Evolutionary conservation across 805 yeast genomes (phyloP).

Genomic region (Cyberlindnera nakhonratchasimensis): DNA sequence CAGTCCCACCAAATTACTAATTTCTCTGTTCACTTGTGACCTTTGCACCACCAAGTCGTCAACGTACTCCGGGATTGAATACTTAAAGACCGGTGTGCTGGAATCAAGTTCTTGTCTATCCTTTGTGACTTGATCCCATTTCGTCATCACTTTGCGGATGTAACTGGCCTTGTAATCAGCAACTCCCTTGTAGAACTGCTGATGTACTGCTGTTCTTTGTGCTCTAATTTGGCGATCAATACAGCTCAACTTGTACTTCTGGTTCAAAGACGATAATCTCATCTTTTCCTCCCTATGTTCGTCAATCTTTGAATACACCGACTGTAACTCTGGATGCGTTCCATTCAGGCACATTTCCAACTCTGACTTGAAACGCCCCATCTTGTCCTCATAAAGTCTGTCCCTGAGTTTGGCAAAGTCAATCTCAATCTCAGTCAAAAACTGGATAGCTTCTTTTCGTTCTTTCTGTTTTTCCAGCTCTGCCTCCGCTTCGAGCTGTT

Average conservation of each 20-base stretch:
- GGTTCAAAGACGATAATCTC: constrained; percentile 43
- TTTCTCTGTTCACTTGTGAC: constrained; percentile 61
- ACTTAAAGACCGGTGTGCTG: constrained; percentile 25
- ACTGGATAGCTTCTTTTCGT: constrained; percentile 64
- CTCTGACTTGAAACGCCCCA: constrained; percentile 74
- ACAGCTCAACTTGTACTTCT: constrained; percentile 68
- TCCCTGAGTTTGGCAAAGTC: constrained; percentile 87
- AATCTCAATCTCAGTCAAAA: constrained; percentile 75
- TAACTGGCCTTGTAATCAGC: constrained; percentile 64
- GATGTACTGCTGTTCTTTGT: constrained; percentile 75
- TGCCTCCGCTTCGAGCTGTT: constrained; percentile 21
- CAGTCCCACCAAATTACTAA: constrained; percentile 68
- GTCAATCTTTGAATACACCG: constrained; percentile 67
- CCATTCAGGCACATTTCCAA: constrained; percentile 83
- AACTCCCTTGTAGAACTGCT: constrained; percentile 66
- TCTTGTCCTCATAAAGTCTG: constrained; percentile 76
- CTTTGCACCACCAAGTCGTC: constrained; percentile 61
- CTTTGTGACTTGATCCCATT: constrained; percentile 89
- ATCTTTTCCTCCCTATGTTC: constrained; percentile 71
- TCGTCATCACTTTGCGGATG: constrained; percentile 69
- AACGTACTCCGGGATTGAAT: constrained; percentile 38
- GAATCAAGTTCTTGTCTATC: constrained; percentile 79
- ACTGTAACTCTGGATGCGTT: constrained; percentile 84
- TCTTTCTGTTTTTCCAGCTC: constrained; percentile 34
- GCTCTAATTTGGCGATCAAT: constrained; percentile 81